Evolutionary conservation across 2,329 filamentous ascomycete species (phyloP).

Genomic region (Xylariaceae sp.): DNA sequence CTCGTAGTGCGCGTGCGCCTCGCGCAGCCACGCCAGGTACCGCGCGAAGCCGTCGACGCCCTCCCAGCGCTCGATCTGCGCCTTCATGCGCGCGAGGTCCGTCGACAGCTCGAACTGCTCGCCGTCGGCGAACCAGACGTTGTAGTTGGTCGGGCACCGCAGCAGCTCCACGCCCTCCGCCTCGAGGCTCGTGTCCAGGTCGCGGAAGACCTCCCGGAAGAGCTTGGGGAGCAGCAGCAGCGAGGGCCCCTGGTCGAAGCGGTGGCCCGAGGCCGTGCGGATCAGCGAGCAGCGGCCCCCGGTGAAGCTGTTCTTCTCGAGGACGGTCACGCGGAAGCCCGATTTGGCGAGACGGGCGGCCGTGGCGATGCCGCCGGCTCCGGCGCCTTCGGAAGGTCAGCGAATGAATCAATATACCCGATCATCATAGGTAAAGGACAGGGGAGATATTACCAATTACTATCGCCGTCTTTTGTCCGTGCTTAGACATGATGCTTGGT

Average conservation of each 20-base stretch:
- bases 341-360: conserved; percentile 68
- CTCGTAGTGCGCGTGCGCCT: conserved; percentile 68
- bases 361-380: conserved; percentile 66
- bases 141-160: conserved; percentile 74
- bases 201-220: conserved; percentile 64
- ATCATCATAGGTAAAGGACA: no score
- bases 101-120: conserved; percentile 59
- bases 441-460: conserved; percentile 42
- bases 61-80: conserved; percentile 68
- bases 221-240: conserved; percentile 67
- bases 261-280: conserved; percentile 51
- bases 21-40: conserved; percentile 63
- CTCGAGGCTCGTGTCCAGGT: conserved; percentile 63
- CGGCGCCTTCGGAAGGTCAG: conserved; percentile 48
- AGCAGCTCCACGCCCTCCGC: conserved; percentile 63
- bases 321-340: conserved; percentile 66
- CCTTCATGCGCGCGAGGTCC: conserved; percentile 68
- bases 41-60: conserved; percentile 66
- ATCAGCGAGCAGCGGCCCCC: conserved; percentile 69
- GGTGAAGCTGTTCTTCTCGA: conserved; percentile 73
- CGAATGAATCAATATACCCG: no score
- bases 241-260: conserved; percentile 75
- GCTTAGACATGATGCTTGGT: conserved; percentile 20
- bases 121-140: conserved; percentile 68
- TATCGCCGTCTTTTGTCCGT: conserved; percentile 41